Evolutionary conservation across 2,329 filamentous ascomycete genomes (phyloP), one percentile per base, ranked within the genome.

Genomic region (Aspergillus awamori): DNA sequence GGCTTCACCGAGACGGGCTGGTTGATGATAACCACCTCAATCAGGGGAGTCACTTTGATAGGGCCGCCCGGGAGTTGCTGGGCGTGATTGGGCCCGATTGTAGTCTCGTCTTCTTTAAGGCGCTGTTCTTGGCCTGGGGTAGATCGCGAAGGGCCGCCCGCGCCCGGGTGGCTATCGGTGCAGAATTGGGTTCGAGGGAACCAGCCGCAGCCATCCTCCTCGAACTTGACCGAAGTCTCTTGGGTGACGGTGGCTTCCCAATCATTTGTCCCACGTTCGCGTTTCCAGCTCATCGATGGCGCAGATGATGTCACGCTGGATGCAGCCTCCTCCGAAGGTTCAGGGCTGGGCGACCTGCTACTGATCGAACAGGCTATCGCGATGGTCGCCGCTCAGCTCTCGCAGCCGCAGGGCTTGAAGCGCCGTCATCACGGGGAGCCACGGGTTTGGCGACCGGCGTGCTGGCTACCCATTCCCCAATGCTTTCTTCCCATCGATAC

Each of bases 401-500:
- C 20, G 62, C 30, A 17, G 49, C 28, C 10, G 11, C 30, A 49
- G 55, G 61, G 22, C 36, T 60, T 15, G 51, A 33, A 20, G 39
- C 53, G 11, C 56, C 17, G 15, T 59, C 28, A 30, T 30, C 11
- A 30, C 28, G 53, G 8, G 48, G 24, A 7, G 60, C 45, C 51
- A 71, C 68, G 48, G 64, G 67, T 53, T 72, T 71, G 39, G 63
- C 52, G 54, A 67, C 72, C 28, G 83, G 83, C 48, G 81, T 84
- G 41, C 74, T 77, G n/a, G 78, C 81, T 55, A 86, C 80, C 84
- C 84, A 86, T 70, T 86, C 84, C 39, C 82, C 80, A 68, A 86
- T 85, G 48, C 80, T 81, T 67, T 84, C 83, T 67, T 86, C 84
- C 83, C 84, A 86, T 33, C 80, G 72, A 77, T 84, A 69, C 64